Conservation (phyloP, 495 filamentous ascomycete species). For the Hypoxylon fragiforme region DNA sequence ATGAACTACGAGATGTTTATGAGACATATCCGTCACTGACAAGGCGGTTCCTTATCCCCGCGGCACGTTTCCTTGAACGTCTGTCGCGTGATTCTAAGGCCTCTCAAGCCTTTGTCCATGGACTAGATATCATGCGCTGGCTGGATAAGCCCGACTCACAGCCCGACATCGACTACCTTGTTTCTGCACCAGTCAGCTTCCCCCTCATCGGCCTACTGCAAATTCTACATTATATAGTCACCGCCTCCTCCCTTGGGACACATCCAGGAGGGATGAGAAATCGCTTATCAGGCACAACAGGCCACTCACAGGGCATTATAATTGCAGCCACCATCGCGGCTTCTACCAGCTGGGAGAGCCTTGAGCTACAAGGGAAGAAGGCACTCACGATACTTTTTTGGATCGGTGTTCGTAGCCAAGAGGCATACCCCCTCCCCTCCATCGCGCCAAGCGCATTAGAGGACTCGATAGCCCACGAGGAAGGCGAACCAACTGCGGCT, state of each 20-base stretch:
- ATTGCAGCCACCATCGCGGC: constrained; percentile 82
- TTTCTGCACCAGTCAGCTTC: constrained; percentile 90
- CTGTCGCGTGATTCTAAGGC: constrained; percentile 76
- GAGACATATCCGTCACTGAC: constrained; percentile 77
- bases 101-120: constrained; percentile 83
- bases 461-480: constrained; percentile 80
- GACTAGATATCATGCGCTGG: constrained; percentile 82
- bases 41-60: constrained; percentile 68
- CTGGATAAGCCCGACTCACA: constrained; percentile 74
- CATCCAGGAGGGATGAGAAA: constrained; percentile 75
- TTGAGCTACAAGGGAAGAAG: constrained; percentile 66
- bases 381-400: constrained; percentile 84
- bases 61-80: constrained; percentile 68
- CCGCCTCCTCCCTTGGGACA: constrained; percentile 77
- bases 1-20: constrained; percentile 79
- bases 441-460: constrained; percentile 78
- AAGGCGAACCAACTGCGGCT: constrained; percentile 84
- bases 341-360: constrained; percentile 76
- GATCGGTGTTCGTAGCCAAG: constrained; percentile 87
- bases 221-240: constrained; percentile 80
- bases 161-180: constrained; percentile 91
- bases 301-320: constrained; percentile 86
- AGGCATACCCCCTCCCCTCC: constrained; percentile 83
- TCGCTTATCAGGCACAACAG: constrained; percentile 74
- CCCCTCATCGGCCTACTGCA: constrained; percentile 86